Percentiles rank a stretch among this genome's conserved stretches.
phyloP scores from a whole-genome alignment of 208 protist genomes.

The Phytomonas serpens region DNA sequence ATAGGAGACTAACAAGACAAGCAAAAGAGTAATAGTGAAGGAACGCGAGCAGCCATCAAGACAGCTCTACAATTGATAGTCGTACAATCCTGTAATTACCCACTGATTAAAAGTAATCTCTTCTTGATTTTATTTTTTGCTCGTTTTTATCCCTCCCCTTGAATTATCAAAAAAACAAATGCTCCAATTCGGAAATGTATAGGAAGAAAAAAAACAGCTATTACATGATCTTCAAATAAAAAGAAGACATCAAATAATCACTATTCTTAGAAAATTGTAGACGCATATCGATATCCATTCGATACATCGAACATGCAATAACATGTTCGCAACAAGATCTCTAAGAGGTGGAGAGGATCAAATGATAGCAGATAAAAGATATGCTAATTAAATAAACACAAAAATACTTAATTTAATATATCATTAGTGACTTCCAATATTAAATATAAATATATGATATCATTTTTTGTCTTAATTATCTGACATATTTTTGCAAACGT shows the following conservation, averaged over 20 bases:
- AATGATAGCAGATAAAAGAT: not conserved
- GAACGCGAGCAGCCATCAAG: conserved; percentile 10
- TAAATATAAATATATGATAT: not conserved
- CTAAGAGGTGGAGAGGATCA: not conserved
- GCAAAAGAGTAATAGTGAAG: conserved; percentile 7
- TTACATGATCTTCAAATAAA: conserved; percentile 10
- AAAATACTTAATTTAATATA: not conserved
- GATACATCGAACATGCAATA: not conserved
- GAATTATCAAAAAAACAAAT: conserved; percentile 12
- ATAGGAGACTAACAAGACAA: conserved; percentile 2
- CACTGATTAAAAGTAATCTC: not conserved
- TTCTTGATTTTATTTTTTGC: not conserved
- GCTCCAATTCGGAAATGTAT: conserved; percentile 1
- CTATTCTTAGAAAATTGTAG: not conserved
- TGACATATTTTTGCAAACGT: not conserved
- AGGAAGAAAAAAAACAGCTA: conserved; percentile 1
- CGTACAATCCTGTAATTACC: not conserved
- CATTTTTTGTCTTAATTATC: not conserved
- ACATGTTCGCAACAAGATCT: not conserved
- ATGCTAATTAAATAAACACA: not conserved
- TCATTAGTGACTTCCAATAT: not conserved
- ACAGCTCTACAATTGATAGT: not conserved
- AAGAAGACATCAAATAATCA: conserved; percentile 6
- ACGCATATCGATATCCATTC: not conserved
- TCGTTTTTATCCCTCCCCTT: not conserved